phyloP scores from a whole-genome alignment of 768 basidiomycete genomes.

The Calocybe cyanea region DNA sequence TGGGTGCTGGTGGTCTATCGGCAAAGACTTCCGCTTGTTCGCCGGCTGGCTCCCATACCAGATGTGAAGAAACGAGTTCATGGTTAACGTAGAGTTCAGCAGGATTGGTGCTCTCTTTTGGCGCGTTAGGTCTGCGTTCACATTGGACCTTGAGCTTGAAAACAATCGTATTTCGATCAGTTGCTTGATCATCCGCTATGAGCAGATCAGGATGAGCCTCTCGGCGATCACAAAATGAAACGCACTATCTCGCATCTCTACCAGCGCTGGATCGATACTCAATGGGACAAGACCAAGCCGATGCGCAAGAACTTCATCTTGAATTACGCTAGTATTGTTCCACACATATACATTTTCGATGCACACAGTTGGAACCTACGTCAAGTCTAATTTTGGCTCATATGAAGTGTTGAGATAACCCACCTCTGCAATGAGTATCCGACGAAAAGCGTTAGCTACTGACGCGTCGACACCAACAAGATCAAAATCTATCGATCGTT shows the following conservation, averaged over 20 bases:
- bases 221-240: background rate
- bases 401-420: constrained; percentile 16
- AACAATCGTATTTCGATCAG: constrained; percentile 89
- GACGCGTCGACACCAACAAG: constrained; percentile 93
- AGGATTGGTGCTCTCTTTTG: constrained; percentile 52
- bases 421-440: constrained; percentile 94
- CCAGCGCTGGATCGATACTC: constrained; percentile 73
- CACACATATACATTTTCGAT: constrained; percentile 90
- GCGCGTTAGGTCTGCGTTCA: constrained; percentile 53
- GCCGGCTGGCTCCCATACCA: constrained; percentile 80
- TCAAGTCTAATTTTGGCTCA: constrained; percentile 2
- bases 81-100: constrained; percentile 68
- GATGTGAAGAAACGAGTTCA: constrained; percentile 60
- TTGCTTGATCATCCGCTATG: constrained; percentile 56
- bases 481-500: constrained; percentile 89
- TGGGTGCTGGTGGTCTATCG: constrained; percentile 53
- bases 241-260: constrained; percentile 51
- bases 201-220: background rate
- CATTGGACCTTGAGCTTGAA: constrained; percentile 73
- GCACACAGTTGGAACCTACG: constrained; percentile 84
- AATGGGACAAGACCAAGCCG: constrained; percentile 91
- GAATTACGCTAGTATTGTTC: constrained; percentile 93
- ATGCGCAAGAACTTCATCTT: constrained; percentile 90
- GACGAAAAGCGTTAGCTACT: constrained; percentile 90
- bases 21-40: constrained; percentile 67